These are phyloP conservation scores for Carnegiea gigantea DNA, from an alignment of 179 eudicot species.

Conservation along the genomic window DNA sequence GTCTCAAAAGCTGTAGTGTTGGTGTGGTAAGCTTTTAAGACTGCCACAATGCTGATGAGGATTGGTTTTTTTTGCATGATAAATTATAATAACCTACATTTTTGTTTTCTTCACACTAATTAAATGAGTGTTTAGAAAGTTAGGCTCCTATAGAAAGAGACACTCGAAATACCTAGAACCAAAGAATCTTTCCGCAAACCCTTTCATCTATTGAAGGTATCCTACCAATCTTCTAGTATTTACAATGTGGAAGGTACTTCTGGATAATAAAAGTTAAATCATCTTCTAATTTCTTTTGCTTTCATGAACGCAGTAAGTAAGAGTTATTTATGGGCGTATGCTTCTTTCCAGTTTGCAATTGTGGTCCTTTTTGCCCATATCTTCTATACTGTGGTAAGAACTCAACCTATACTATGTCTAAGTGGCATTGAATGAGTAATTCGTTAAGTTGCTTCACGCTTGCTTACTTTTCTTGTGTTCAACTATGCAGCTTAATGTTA, in stretches of 20 bases:
- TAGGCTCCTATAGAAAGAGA: background rate
- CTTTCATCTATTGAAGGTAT: background rate
- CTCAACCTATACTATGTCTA: background rate
- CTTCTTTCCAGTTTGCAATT: slow-evolving; percentile 39
- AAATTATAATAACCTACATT: background rate
- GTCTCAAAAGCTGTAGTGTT: background rate
- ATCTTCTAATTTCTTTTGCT: background rate
- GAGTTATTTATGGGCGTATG: slow-evolving; percentile 41
- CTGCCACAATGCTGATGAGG: background rate
- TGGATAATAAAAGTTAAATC: background rate
- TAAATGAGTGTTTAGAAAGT: background rate
- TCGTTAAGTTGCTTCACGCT: background rate
- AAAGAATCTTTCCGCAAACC: background rate
- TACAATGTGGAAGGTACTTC: background rate
- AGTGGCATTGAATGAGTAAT: background rate
- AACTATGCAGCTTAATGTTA: slow-evolving; percentile 33
- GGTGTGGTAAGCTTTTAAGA: background rate
- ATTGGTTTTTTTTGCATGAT: background rate
- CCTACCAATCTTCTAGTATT: background rate
- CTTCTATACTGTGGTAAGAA: slow-evolving; percentile 33
- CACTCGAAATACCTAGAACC: background rate
- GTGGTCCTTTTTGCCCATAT: slow-evolving; percentile 38
- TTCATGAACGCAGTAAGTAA: slow-evolving; percentile 27
- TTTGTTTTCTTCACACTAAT: no score
- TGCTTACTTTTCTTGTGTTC: background rate